phyloP scores from a whole-genome alignment of 2,329 filamentous ascomycete genomes.

The Cercospora brassicicola region DNA sequence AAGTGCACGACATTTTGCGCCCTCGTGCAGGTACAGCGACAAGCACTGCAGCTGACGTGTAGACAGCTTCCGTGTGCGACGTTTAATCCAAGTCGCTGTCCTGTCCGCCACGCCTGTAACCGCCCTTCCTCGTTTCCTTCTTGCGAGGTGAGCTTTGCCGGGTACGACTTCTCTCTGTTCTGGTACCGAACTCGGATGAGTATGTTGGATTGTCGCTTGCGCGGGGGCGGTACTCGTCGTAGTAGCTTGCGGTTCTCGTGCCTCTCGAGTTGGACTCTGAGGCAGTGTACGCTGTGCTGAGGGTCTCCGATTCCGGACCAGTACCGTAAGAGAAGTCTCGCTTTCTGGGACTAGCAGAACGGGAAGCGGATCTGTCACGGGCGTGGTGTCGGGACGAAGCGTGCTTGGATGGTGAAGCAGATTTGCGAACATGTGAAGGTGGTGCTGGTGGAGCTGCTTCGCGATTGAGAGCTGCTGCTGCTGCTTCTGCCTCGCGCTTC shows the following conservation, averaged over 20 bases:
- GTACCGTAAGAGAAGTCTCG: slow-evolving; percentile 39
- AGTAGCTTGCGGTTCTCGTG: slow-evolving; percentile 37
- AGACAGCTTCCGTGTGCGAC: background rate
- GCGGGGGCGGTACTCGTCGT: slow-evolving; percentile 39
- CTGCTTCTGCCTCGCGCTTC: slow-evolving; percentile 44
- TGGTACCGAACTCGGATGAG: slow-evolving; percentile 22
- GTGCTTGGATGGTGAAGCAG: slow-evolving; percentile 32
- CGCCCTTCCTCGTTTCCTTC: slow-evolving; percentile 35
- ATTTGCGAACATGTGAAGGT: slow-evolving; percentile 28
- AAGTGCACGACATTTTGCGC: slow-evolving; percentile 3
- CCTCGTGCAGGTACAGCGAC: slow-evolving; percentile 7
- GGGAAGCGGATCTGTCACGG: slow-evolving; percentile 26
- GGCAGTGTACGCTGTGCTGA: slow-evolving; percentile 45
- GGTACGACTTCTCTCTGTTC: slow-evolving; percentile 22
- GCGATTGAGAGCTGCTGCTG: slow-evolving; percentile 39
- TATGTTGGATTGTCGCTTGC: slow-evolving; percentile 32
- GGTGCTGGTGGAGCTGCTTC: slow-evolving; percentile 32
- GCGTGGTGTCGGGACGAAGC: slow-evolving; percentile 32
- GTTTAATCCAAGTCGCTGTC: slow-evolving; percentile 33
- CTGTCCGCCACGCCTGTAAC: slow-evolving; percentile 32
- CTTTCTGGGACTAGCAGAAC: slow-evolving; percentile 38
- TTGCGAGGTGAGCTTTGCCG: slow-evolving; percentile 41
- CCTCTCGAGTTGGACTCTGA: slow-evolving; percentile 20
- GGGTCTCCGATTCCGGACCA: slow-evolving; percentile 36
- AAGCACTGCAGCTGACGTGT: background rate